These are phyloP conservation scores for Colletotrichum trifolii DNA, from an alignment of 2,329 filamentous ascomycete genomes.

Conservation along the genomic window DNA sequence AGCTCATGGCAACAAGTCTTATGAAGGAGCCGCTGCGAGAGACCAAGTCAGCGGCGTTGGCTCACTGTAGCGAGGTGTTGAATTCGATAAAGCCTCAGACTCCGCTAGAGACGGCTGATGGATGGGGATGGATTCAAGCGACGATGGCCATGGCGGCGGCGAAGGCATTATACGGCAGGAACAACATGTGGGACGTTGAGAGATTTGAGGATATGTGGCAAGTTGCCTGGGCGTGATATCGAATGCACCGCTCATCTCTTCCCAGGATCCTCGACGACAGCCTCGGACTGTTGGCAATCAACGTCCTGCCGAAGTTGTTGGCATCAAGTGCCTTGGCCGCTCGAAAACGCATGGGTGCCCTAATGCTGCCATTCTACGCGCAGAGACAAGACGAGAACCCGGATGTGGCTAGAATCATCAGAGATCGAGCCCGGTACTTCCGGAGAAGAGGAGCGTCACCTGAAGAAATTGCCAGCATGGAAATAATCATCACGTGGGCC, in stretches of 20 bases:
- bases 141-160: conserved; percentile 51
- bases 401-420: conserved; percentile 44
- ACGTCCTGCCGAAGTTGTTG: conserved; percentile 41
- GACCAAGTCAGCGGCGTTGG: conserved; percentile 50
- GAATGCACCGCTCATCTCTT: not conserved
- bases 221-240: conserved; percentile 1
- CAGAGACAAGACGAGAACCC: conserved; percentile 40
- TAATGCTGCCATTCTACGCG: conserved; percentile 47
- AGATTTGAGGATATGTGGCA: conserved; percentile 52
- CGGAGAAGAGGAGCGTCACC: conserved; percentile 44
- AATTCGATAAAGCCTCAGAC: conserved; percentile 38
- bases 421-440: conserved; percentile 41
- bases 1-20: conserved; percentile 48
- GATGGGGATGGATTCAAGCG: conserved; percentile 52
- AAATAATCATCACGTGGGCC: conserved; percentile 46
- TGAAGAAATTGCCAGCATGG: conserved; percentile 43
- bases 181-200: conserved; percentile 46
- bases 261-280: conserved; percentile 42
- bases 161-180: conserved; percentile 53
- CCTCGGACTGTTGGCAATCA: conserved; percentile 42
- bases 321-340: conserved; percentile 41
- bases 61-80: conserved; percentile 45
- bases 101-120: conserved; percentile 42
- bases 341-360: conserved; percentile 37
- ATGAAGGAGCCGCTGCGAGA: conserved; percentile 45